These are phyloP conservation scores for Mitragyna speciosa DNA, from an alignment of 257 asterid genomes.

Conservation along the genomic window DNA sequence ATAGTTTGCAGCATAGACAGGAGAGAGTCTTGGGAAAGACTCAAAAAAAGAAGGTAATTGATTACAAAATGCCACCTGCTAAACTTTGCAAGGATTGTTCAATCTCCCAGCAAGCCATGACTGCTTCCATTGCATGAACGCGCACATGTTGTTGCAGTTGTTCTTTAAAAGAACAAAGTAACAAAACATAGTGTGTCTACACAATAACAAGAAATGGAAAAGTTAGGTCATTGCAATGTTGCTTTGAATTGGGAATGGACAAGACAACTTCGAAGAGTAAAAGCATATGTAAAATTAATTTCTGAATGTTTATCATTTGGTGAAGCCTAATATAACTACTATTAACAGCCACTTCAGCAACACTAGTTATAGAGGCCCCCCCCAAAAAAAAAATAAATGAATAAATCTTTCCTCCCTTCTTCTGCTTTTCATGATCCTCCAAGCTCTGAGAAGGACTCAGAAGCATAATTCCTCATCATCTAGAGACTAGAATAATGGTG, in stretches of 20 bases:
- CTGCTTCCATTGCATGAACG: conserved; percentile 59
- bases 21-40: background rate
- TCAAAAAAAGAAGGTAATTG: background rate
- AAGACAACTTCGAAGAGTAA: background rate
- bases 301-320: background rate
- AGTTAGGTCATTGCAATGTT: conserved; percentile 7
- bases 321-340: too few species aligned
- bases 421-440: too few species aligned
- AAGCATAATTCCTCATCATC: too few species aligned
- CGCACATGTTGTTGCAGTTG: conserved; percentile 70
- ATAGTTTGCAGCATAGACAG: background rate
- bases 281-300: too few species aligned
- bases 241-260: background rate
- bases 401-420: background rate
- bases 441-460: too few species aligned
- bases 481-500: too few species aligned
- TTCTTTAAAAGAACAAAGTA: conserved; percentile 69
- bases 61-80: conserved; percentile 29
- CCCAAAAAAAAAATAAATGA: background rate
- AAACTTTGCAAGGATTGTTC: conserved; percentile 59
- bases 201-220: conserved; percentile 7
- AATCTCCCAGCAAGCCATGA: conserved; percentile 62
- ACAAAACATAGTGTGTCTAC: conserved; percentile 59
- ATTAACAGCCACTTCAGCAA: background rate
- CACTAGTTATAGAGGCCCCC: background rate